These are phyloP conservation scores for Neurospora sp. DNA, from an alignment of 495 filamentous ascomycete genomes.

Conservation along the genomic window DNA sequence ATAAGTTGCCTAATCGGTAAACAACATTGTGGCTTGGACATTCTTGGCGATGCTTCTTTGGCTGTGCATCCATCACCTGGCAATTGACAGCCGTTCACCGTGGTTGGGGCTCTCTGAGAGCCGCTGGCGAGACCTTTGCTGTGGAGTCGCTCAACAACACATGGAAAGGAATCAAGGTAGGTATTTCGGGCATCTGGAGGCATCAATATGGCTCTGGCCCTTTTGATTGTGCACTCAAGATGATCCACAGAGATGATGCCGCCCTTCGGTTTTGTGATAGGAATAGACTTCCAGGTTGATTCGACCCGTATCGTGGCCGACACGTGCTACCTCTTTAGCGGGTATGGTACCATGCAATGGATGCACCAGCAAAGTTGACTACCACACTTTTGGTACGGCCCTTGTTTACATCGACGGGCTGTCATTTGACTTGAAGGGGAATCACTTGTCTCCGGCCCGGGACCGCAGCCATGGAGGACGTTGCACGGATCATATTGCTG, in stretches of 20 bases:
- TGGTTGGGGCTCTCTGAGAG: too few relatives aligned
- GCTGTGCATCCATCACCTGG: background rate
- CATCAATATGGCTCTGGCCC: background rate
- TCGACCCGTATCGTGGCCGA: background rate
- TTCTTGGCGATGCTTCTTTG: background rate
- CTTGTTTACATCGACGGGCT: background rate
- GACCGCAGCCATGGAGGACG: background rate
- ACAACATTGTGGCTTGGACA: background rate
- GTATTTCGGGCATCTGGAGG: background rate
- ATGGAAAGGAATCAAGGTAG: background rate
- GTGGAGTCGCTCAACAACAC: too few relatives aligned
- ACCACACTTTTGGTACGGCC: background rate
- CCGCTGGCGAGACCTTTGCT: too few relatives aligned
- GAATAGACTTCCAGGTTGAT: background rate
- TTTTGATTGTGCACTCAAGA: background rate
- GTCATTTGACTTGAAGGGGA: background rate
- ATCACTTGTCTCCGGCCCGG: background rate
- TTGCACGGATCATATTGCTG: background rate
- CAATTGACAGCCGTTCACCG: background rate
- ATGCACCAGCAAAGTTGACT: background rate
- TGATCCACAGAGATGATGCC: background rate
- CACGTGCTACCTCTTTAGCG: background rate
- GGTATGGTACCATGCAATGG: background rate
- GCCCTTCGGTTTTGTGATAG: background rate
- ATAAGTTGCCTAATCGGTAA: background rate